Evolutionary conservation across 2,329 filamentous ascomycete genomes (phyloP).

Genomic region (Aspergillaceae sp.): DNA sequence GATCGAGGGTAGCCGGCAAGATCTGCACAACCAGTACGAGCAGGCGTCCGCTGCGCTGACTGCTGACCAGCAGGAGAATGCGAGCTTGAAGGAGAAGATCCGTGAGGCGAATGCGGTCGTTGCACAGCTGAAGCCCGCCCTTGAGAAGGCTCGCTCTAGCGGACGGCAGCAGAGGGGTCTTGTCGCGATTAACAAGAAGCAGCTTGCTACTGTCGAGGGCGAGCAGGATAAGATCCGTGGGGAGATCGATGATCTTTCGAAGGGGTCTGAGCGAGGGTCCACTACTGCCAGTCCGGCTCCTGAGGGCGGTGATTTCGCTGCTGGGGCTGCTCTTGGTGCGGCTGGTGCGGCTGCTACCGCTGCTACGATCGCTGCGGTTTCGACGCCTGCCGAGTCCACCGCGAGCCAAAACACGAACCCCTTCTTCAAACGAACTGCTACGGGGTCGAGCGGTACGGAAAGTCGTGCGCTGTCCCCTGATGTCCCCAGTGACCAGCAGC

Average conservation of each 20-base stretch:
- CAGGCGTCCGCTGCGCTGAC: conserved; percentile 67
- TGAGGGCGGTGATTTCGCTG: conserved; percentile 13
- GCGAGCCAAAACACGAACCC: conserved; percentile 77
- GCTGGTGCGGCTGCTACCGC: conserved; percentile 33
- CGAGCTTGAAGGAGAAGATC: conserved; percentile 77
- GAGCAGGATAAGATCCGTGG: conserved; percentile 80
- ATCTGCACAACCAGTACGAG: conserved; percentile 73
- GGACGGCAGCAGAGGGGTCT: conserved; percentile 92
- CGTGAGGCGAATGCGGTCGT: conserved; percentile 74
- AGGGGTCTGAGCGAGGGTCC: conserved; percentile 51
- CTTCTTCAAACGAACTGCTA: conserved; percentile 68
- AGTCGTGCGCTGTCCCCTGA: conserved; percentile 33
- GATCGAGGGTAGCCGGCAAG: conserved; percentile 70
- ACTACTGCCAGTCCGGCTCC: conserved; percentile 39
- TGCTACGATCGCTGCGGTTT: conserved; percentile 43
- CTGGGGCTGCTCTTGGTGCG: conserved; percentile 11
- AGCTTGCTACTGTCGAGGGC: conserved; percentile 77
- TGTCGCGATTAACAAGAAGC: conserved; percentile 97
- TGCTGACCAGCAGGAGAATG: conserved; percentile 82
- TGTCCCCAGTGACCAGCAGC: conserved; percentile 44
- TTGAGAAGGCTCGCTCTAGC: conserved; percentile 88
- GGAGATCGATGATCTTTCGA: conserved; percentile 61
- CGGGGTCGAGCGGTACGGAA: conserved; percentile 40
- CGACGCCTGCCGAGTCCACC: conserved; percentile 56
- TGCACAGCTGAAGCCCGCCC: conserved; percentile 71